Base-by-base conservation (phyloP, 2,329 filamentous ascomycete genomes). In the Sclerotinia sclerotiorum region DNA sequence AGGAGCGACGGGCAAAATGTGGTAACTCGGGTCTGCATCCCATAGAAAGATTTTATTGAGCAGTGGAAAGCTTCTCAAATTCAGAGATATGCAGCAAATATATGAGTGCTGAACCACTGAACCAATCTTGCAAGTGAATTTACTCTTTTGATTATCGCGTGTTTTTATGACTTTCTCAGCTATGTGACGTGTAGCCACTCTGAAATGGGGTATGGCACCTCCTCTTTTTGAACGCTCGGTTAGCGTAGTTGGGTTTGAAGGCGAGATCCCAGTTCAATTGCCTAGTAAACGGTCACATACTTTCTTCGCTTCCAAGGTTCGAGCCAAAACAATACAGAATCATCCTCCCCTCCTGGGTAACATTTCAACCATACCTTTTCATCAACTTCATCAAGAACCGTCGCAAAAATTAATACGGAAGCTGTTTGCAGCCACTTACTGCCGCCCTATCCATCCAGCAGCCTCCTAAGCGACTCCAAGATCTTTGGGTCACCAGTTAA, bases 61-160 rank as follows among this genome's bases (percentile, higher is more conserved):
- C 64, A 72, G 64, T 72, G 70, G 63, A 68, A 69, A 66, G 69
- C 72, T 74, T 73, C 69, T 72, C 73, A 58, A 69, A 69, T 70
- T 67, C 71, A 70, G 67, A 72, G 69, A 74, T 70, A 70, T 74
- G 70, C 71, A 73, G 69, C 73, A 71, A 58, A 68, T 68, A 51
- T 21, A 58, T 63, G 65, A 54, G 48, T 62, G 7, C 32, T 24
- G 48, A 39, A 71, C 8, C 39, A 35, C 29, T 29, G 29, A 35
- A 35, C 10, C 35, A 39, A 39, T 27, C 11, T 15, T 27, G 46
- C 60, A 51, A 52, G 46, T 63, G 60, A 63, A 63, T 63, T 63
- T n/a, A 42, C 39, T 51, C 29, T 13, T 56, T 39, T 35, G n/a
- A 39, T 62, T 39, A 21, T 42, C 10, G 32, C 29, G 46, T 63